Conservation (phyloP, 2,329 filamentous ascomycete species). For the Lecanicillium sp. region DNA sequence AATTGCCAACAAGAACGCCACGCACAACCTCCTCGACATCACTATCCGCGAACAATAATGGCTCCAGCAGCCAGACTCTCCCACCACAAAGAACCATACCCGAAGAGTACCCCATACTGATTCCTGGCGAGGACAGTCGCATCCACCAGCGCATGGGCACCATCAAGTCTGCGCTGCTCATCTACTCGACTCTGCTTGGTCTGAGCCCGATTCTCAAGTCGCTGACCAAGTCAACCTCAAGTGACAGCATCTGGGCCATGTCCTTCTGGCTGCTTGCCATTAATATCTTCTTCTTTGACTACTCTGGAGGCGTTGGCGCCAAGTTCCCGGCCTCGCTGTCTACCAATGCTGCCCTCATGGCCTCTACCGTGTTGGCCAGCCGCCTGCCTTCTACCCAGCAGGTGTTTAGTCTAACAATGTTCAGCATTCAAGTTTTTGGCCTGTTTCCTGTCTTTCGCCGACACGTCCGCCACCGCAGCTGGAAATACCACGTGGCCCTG, state of each 20-base stretch:
- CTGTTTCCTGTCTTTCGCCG: constrained; percentile 96
- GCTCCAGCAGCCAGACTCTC: neutral
- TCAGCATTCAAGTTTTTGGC: constrained; percentile 95
- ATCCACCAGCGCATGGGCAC: constrained; percentile 59
- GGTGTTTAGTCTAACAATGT: constrained; percentile 90
- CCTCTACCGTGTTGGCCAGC: constrained; percentile 86
- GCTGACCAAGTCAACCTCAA: constrained; percentile 84
- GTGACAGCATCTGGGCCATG: constrained; percentile 95
- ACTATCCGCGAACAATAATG: neutral
- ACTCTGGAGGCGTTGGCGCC: constrained; percentile 59
- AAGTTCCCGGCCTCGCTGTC: constrained; percentile 71
- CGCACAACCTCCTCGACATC: neutral
- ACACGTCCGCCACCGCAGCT: constrained; percentile 74
- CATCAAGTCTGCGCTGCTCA: constrained; percentile 84
- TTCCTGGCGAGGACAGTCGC: constrained; percentile 29
- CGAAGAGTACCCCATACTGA: constrained; percentile 14
- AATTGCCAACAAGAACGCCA: neutral
- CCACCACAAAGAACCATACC: too few species aligned
- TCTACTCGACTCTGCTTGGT: constrained; percentile 86
- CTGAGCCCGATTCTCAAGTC: constrained; percentile 94
- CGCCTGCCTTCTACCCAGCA: constrained; percentile 84
- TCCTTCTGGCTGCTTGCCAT: constrained; percentile 87
- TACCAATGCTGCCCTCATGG: constrained; percentile 95
- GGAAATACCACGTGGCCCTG: constrained; percentile 70
- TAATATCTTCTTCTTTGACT: constrained; percentile 98